Evolutionary conservation across 768 basidiomycete species (phyloP).

Genomic region (Trametes maxima): DNA sequence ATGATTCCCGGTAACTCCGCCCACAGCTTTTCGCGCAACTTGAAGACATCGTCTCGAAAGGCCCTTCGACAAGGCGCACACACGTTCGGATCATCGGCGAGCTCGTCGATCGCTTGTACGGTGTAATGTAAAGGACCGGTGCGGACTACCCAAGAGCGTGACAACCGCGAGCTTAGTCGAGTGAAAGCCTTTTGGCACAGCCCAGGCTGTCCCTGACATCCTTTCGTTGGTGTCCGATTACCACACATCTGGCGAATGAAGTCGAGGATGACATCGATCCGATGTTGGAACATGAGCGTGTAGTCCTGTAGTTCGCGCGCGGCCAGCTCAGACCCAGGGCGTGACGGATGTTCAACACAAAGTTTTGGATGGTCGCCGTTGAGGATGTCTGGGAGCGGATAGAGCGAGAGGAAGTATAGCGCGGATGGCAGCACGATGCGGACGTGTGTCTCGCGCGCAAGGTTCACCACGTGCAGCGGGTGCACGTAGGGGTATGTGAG

Average conservation of each 20-base stretch:
- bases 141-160: constrained; percentile 49
- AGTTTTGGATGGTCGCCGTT: constrained; percentile 57
- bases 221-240: constrained; percentile 17
- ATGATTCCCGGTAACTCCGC: constrained; percentile 47
- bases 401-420: constrained; percentile 61
- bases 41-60: constrained; percentile 45
- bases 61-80: constrained; percentile 47
- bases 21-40: constrained; percentile 48
- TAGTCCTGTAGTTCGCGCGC: constrained; percentile 49
- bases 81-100: constrained; percentile 38
- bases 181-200: constrained; percentile 48
- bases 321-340: constrained; percentile 47
- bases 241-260: constrained; percentile 50
- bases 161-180: constrained; percentile 44
- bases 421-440: constrained; percentile 51
- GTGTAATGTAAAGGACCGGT: constrained; percentile 60
- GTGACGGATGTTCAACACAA: constrained; percentile 47
- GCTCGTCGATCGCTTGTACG: constrained; percentile 45
- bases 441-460: constrained; percentile 53
- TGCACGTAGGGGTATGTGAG: constrained; percentile 61
- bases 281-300: constrained; percentile 59
- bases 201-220: constrained; percentile 17
- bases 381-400: constrained; percentile 52
- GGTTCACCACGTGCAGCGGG: constrained; percentile 58
- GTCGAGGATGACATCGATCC: constrained; percentile 48